Evolutionary conservation across 2,329 filamentous ascomycete species (phyloP), one percentile per base, ranked within the genome.

Genomic region (Didymella glomerata): DNA sequence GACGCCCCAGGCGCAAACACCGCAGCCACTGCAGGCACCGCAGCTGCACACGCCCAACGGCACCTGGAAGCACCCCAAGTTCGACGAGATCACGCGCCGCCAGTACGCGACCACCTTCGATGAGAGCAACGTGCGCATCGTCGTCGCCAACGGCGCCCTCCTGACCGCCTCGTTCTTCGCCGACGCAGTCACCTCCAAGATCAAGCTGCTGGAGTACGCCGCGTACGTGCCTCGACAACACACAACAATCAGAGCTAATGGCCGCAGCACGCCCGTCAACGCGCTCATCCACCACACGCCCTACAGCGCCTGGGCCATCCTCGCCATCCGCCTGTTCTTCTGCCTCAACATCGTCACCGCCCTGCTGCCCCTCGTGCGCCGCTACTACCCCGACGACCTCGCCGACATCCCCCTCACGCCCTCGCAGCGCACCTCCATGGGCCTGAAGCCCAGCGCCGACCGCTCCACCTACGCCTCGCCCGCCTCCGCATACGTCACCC

Each of bases 361-460:
- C 36, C 80, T 91, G 57, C 81, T 87, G 45, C 95, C 94, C 2
- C 84, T 97, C 13, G 78, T 92, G 69, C 86, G 88, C 63, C 83
- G 85, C 42, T 75, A 74, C 68, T 70, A 68, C 54, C 72, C 72
- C 67, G 95, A 98, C 76, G 85, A 93, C 63, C 85, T 97, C 63
- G 83, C 88, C 76, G 95, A 99, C 76, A 96, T 99, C 49, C 88
- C 94, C 61, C 85, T 99, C 66, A 97, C 94, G 0, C 89, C 91
- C n/a, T 88, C 88, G 13, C 95, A 98, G 81, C 90, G 94, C 61
- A 85, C 88, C 64, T 85, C 97, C 14, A 86, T 99, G 50, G 93
- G 93, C 47, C 86, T 99, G 3, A 85, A 89, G 38, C 89, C 92
- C 2, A 86, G 84, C 58, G 58, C 64, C 18, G 83, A 92, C 2